Base-by-base conservation (phyloP, 148 eudicot genomes). In the Tetragonia tetragonoides region DNA sequence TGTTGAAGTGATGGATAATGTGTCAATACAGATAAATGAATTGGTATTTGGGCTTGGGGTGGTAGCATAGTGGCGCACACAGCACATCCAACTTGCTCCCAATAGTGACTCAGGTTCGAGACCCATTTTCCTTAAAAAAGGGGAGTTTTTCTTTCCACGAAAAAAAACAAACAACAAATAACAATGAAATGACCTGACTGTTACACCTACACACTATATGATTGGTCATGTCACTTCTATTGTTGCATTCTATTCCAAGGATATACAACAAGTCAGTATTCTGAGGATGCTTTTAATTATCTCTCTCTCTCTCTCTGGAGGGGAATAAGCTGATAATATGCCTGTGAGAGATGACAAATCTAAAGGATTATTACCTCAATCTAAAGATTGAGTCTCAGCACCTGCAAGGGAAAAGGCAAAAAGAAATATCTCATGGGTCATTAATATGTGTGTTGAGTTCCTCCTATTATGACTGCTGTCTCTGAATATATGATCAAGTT, bases 401-500 rank as follows among this genome's bases (percentile, higher is more conserved):
- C 8, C 8, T 41, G 23, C 23, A 41, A 6, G 28, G 49, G 8
- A 18, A 41, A 67, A 18, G 71, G 71, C 49, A 41, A 67, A 21
- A 67, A 41, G 51, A 67, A 41, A 42, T 17, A 67, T 41, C 71
- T 21, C 18, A 67, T 40, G 28, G 53, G 53, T 49, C 53, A 49
- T 14, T 49, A 49, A 49, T 49, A 49, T 49, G 12, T 49, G 12
- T 8, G 53, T 7, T 49, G 53, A 49, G 53, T 49, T 49, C 12
- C 14, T 49, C 53, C 53, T 49, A 56, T 18, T 56, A 18, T 56
- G n/a, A 56, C n/a, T 74, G 44, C 47, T 39, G 59, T 15, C 9
- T 75, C 44, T 46, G 70, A 47, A 64, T 28, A 44, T 42, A 2
- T 18, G 60, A 63, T 28, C 11, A 75, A 75, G 70, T 49, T 53